phyloP scores from a whole-genome alignment of 2,329 filamentous ascomycete species.

The Fusarium stilboides region DNA sequence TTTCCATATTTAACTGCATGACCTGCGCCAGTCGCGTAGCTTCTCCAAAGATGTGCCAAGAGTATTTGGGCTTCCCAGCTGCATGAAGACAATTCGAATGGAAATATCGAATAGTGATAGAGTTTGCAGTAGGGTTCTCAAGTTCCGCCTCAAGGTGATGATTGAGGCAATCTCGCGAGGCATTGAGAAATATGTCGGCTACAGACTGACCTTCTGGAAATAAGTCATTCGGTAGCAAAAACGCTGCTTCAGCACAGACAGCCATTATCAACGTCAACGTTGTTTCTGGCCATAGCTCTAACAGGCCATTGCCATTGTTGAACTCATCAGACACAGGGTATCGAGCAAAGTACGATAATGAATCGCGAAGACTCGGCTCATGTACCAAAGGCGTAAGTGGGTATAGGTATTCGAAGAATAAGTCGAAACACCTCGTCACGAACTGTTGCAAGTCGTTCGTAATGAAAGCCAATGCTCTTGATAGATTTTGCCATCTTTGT shows the following conservation, averaged over 20 bases:
- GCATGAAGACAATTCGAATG: constrained; percentile 63
- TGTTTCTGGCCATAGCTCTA: constrained; percentile 55
- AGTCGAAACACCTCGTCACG: constrained; percentile 55
- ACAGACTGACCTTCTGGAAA: constrained; percentile 58
- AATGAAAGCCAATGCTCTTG: constrained; percentile 44
- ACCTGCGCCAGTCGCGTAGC: constrained; percentile 59
- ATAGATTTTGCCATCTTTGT: constrained; percentile 52
- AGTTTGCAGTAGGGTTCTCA: constrained; percentile 60
- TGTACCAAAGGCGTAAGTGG: constrained; percentile 61
- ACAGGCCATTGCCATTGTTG: constrained; percentile 10
- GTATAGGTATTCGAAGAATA: constrained; percentile 62
- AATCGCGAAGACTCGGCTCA: constrained; percentile 58
- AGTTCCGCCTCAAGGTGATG: constrained; percentile 60
- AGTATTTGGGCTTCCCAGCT: constrained; percentile 59
- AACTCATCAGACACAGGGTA: constrained; percentile 31
- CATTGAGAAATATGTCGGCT: constrained; percentile 57
- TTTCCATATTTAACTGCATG: constrained; percentile 61
- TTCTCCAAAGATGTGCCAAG: constrained; percentile 63
- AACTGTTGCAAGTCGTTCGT: constrained; percentile 48
- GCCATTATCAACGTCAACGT: constrained; percentile 61
- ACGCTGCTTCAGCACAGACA: constrained; percentile 60
- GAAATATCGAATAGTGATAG: constrained; percentile 61
- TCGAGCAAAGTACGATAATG: constrained; percentile 52
- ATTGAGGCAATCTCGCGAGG: constrained; percentile 57
- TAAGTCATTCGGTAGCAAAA: constrained; percentile 57